phyloP scores from a whole-genome alignment of 2,329 filamentous ascomycete species.

The Venturia asperata region DNA sequence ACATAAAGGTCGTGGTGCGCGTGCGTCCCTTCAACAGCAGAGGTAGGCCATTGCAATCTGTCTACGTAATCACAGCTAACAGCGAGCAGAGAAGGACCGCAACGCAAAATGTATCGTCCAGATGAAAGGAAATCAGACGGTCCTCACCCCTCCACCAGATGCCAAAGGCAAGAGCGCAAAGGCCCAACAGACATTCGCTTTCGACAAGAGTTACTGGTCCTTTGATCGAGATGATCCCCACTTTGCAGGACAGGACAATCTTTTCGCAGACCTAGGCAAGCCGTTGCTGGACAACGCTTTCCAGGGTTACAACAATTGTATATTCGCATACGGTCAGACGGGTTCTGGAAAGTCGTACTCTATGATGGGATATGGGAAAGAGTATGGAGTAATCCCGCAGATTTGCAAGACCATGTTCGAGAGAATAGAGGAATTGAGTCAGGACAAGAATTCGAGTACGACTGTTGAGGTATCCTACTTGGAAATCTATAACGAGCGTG shows the following conservation, averaged over 20 bases:
- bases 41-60: conserved; percentile 50
- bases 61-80: conserved; percentile 4
- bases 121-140: conserved; percentile 89
- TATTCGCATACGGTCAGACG: conserved; percentile 97
- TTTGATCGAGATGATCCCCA: conserved; percentile 74
- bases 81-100: conserved; percentile 68
- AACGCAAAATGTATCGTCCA: conserved; percentile 93
- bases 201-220: conserved; percentile 97
- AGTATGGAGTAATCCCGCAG: conserved; percentile 88
- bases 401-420: conserved; percentile 98
- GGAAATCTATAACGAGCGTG: conserved; percentile 98
- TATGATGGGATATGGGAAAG: conserved; percentile 99
- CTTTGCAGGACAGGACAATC: conserved; percentile 83
- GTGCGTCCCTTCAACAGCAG: conserved; percentile 90
- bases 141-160: conserved; percentile 63
- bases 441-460: conserved; percentile 72
- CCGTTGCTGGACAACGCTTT: conserved; percentile 97
- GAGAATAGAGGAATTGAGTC: conserved; percentile 63
- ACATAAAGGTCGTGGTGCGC: conserved; percentile 99
- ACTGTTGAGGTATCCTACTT: conserved; percentile 98
- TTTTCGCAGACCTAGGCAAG: conserved; percentile 80
- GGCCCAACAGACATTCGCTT: conserved; percentile 77
- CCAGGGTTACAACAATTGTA: conserved; percentile 98
- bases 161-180: conserved; percentile 60
- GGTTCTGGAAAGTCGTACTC: conserved; percentile 98